Evolutionary conservation across 1,139 yeast species (phyloP).

Genomic region (Pichia sp.): DNA sequence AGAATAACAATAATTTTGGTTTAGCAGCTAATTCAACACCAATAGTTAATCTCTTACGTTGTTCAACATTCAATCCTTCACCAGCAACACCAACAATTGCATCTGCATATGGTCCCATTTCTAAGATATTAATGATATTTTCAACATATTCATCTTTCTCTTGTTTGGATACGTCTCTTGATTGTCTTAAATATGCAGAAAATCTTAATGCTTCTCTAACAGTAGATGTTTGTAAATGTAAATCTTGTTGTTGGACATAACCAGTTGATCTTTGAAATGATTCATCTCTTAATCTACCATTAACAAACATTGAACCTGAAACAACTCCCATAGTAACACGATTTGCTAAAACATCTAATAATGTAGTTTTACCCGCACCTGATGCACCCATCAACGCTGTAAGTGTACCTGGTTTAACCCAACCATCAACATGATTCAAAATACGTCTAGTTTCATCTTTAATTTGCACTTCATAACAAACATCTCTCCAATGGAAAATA

Average conservation of each 20-base stretch:
- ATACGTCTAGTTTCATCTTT: conserved; percentile 42
- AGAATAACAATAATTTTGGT: conserved; percentile 45
- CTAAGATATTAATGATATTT: conserved; percentile 48
- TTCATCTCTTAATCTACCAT: conserved; percentile 45
- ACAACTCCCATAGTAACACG: conserved; percentile 54
- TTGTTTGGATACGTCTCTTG: conserved; percentile 38
- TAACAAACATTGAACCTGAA: conserved; percentile 60
- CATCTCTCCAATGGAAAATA: conserved; percentile 46
- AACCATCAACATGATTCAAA: conserved; percentile 55
- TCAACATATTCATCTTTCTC: conserved; percentile 56
- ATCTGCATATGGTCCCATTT: conserved; percentile 56
- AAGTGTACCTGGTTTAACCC: conserved; percentile 59
- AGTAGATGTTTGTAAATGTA: conserved; percentile 51
- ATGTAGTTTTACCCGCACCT: conserved; percentile 67
- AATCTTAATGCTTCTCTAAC: conserved; percentile 57
- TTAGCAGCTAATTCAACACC: conserved; percentile 57
- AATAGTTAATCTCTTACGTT: conserved; percentile 59
- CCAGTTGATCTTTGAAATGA: conserved; percentile 59
- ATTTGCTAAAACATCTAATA: conserved; percentile 53
- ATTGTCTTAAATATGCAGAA: conserved; percentile 58
- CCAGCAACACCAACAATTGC: conserved; percentile 56
- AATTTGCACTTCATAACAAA: conserved; percentile 35
- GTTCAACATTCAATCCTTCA: conserved; percentile 59
- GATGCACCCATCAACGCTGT: conserved; percentile 66
- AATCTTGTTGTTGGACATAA: conserved; percentile 62